Percentiles rank a stretch among this genome's conserved stretches.
phyloP scores from a whole-genome alignment of 208 protist species.

The Polymyxa betae region DNA sequence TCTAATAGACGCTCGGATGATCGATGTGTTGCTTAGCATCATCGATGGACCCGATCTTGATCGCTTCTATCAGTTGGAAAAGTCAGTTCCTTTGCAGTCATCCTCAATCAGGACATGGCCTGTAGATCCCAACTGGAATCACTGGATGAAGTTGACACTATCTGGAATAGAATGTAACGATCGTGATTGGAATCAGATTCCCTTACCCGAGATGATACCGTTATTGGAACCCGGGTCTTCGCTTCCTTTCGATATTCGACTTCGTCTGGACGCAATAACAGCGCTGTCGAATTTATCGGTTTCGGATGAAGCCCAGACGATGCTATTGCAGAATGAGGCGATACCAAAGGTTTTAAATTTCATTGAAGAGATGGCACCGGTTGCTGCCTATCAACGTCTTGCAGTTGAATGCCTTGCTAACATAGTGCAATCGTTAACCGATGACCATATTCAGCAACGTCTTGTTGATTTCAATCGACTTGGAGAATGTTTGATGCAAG shows the following conservation, averaged over 20 bases:
- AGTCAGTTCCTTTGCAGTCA: background rate
- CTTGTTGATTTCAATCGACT: background rate
- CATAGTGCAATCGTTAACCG: conserved; percentile 15
- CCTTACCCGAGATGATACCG: background rate
- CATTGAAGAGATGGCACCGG: background rate
- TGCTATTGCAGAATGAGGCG: background rate
- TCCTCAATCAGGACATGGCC: background rate
- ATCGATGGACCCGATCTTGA: background rate
- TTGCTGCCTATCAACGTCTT: background rate
- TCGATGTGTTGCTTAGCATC: background rate
- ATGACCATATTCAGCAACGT: background rate
- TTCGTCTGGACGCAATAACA: background rate
- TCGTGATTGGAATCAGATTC: background rate
- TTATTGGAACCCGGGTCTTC: background rate
- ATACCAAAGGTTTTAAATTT: background rate
- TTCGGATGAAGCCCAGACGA: background rate
- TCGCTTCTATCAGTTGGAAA: background rate
- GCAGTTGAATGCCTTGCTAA: conserved; percentile 21
- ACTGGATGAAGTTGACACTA: background rate
- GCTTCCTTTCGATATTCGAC: background rate
- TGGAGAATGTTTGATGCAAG: background rate
- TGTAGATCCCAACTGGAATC: background rate
- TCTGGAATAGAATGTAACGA: background rate
- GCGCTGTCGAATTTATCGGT: background rate
- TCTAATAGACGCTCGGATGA: background rate